These are phyloP conservation scores for Aspergillus ibericus DNA, from an alignment of 2,329 filamentous ascomycete species.

Conservation along the genomic window DNA sequence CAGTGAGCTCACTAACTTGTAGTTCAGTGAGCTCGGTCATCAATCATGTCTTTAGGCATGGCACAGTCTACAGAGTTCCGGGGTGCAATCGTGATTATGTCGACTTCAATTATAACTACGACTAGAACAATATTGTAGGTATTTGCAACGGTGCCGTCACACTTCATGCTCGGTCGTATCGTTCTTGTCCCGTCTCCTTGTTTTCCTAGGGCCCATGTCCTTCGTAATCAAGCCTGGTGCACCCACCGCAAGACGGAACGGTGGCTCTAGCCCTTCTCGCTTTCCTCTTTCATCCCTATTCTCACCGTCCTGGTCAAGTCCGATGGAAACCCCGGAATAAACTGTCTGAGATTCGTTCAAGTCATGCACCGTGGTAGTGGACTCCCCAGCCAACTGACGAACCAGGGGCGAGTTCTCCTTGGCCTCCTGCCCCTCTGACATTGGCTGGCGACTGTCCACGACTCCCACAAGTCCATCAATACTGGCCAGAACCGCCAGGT, in stretches of 20 bases:
- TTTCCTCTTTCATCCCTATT: neutral
- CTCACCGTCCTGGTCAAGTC: neutral
- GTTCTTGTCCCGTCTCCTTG: neutral
- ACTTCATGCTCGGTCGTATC: neutral
- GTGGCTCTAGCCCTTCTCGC: neutral
- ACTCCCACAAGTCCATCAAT: neutral
- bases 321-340: neutral
- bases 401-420: neutral
- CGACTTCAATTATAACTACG: neutral
- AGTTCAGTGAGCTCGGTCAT: no score
- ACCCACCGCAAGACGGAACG: neutral
- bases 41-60: no score
- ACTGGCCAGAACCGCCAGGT: neutral
- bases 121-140: neutral
- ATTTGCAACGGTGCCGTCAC: neutral
- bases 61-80: no score
- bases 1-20: no score
- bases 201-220: neutral
- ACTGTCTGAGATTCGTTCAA: neutral
- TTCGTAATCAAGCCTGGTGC: neutral
- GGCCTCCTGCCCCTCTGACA: neutral
- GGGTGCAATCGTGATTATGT: no score
- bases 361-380: neutral
- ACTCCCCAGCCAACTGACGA: neutral
- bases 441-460: neutral